Percentiles rank a stretch among this genome's conserved stretches.
Evolutionary conservation across 2,329 filamentous ascomycete species (phyloP).

Genomic region (Neonectria faginata): DNA sequence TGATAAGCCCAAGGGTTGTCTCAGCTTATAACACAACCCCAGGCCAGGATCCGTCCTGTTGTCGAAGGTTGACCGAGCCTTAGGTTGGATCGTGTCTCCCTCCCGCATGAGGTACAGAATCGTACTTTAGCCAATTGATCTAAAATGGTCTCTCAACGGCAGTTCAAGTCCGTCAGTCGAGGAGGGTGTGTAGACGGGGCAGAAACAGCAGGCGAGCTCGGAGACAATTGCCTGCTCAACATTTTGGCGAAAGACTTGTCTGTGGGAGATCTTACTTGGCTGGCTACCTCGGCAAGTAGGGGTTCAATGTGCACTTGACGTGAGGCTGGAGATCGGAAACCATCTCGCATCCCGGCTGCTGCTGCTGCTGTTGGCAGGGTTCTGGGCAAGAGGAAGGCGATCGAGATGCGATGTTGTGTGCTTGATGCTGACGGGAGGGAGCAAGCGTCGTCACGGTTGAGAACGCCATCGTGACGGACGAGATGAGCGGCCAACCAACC

Average conservation of each 20-base stretch:
- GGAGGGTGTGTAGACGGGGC: constrained; percentile 1
- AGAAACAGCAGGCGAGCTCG: not conserved
- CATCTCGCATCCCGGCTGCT: constrained; percentile 28
- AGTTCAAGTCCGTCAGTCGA: constrained; percentile 22
- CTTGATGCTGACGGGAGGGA: constrained; percentile 11
- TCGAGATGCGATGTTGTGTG: constrained; percentile 10
- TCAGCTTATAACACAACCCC: constrained; percentile 17
- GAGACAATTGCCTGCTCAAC: constrained; percentile 16
- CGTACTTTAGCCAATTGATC: constrained; percentile 3
- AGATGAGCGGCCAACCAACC: constrained; percentile 11
- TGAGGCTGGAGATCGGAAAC: constrained; percentile 27
- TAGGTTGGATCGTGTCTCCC: constrained; percentile 10
- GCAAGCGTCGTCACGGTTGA: not conserved
- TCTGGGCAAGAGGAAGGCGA: constrained; percentile 23
- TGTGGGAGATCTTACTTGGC: constrained; percentile 2
- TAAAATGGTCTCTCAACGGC: constrained; percentile 17
- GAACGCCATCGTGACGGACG: constrained; percentile 6
- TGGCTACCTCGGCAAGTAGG: not conserved
- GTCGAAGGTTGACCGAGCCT: constrained; percentile 1
- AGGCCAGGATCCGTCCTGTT: constrained; percentile 7
- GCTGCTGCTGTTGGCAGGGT: constrained; percentile 18
- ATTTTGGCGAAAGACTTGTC: not conserved
- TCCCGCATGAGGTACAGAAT: constrained; percentile 11
- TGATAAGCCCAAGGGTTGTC: constrained; percentile 20
- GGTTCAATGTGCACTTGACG: constrained; percentile 6